Base-by-base conservation (phyloP, 2,329 filamentous ascomycete genomes). In the Cercospora sp. region DNA sequence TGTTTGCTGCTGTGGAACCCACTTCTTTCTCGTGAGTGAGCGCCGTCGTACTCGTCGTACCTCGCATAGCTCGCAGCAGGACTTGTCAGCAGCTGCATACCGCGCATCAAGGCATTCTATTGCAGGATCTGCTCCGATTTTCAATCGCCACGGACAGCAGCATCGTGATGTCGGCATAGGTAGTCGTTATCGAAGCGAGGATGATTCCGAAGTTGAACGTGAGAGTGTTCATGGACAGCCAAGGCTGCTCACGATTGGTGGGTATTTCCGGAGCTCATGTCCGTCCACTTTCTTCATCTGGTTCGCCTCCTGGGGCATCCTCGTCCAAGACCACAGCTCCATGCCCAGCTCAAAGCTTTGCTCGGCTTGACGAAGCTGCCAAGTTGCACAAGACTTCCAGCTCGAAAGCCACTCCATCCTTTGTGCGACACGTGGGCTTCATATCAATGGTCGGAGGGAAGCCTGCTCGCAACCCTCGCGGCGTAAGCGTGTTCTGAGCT, bases 381-480 rank as follows among this genome's bases (percentile, higher is more conserved):
- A 62, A 62, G 60, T 49, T 24, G 40, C 43, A 62, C 60, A 62
- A 62, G 43, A 62, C 28, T 21, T 43, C 24, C 58, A 61, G 34
- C 21, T 61, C 7, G 34, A 43, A 24, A 40, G 58, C 32, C 40
- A 26, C 32, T n/a, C 58, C 24, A 18, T 28, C 43, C 45, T 45
- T 18, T 34, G 60, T 51, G 43, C 60, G 21, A 51, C 60, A 21
- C 24, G 24, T 9, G 26, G 60, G 60, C 60, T 30, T 49, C 37
- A 45, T 34, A n/a, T 28, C 16, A 26, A 61, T 28, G 24, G 59
- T 18, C 8, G 18, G 30, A 40, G 37, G 9, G n/a, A 53, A 9
- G 49, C 49, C 24, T 28, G 49, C 49, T 55, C 6, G 49, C 49
- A 55, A n/a, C 49, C 21, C 10, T 55, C 49, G 5, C 12, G 24